Conservation (phyloP, 169 alveolate genomes). For the Cystoisospora suis region DNA sequence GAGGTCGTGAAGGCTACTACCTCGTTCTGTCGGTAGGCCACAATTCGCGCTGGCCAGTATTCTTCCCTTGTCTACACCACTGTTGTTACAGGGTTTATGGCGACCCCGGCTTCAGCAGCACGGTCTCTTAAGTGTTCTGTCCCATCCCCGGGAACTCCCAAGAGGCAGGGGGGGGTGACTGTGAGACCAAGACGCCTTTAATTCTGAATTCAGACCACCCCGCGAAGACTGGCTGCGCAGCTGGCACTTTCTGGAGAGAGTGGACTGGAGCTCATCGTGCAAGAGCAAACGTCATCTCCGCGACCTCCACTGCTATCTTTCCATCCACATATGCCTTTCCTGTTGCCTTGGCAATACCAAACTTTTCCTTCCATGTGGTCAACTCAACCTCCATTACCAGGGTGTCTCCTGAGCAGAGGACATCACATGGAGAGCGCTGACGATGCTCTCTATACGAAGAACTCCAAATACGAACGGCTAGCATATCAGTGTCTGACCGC, state of each 20-base stretch:
- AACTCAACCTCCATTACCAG: conserved; percentile 73
- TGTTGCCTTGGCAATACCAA: conserved; percentile 74
- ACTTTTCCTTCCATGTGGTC: conserved; percentile 67
- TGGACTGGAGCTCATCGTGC: conserved; percentile 59
- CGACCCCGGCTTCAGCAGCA: conserved; percentile 46
- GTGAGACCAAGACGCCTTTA: no score
- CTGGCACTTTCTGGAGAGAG: no score
- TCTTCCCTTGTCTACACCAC: not conserved
- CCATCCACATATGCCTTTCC: conserved; percentile 75
- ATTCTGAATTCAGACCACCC: no score
- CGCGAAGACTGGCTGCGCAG: no score
- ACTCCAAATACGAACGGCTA: no score
- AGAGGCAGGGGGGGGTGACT: no score
- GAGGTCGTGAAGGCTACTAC: conserved; percentile 75
- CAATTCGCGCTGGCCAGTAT: not conserved
- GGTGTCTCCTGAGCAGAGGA: conserved; percentile 78
- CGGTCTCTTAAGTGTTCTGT: conserved; percentile 18
- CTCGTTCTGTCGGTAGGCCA: conserved; percentile 47
- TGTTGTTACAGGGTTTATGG: conserved; percentile 32
- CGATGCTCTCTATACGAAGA: no score
- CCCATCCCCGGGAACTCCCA: no score
- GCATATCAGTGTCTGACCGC: no score
- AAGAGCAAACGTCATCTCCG: conserved; percentile 74
- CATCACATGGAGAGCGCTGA: no score
- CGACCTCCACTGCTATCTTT: conserved; percentile 65